Evolutionary conservation across 495 filamentous ascomycete genomes (phyloP).

Genomic region (Penicillium argentinense): DNA sequence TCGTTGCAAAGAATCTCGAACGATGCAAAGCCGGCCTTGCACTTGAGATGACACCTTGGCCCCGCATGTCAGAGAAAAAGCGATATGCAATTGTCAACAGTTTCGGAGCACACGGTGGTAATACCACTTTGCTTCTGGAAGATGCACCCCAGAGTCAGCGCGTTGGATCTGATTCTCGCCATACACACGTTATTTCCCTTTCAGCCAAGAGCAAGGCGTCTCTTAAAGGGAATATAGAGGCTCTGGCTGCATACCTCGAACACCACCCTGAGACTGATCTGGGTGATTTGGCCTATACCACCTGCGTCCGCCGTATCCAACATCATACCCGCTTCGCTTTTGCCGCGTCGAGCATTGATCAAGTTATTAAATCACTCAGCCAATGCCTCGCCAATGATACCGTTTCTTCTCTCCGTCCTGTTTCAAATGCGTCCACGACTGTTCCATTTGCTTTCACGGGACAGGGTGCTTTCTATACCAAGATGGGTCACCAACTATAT

Average conservation of each 20-base stretch:
- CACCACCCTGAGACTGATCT: constrained; percentile 3
- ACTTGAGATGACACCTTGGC: not conserved
- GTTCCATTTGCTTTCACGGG: constrained; percentile 62
- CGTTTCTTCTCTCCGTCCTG: too few relatives aligned
- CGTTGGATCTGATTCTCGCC: constrained; percentile 11
- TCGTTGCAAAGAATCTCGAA: constrained; percentile 22
- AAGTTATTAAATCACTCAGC: too few relatives aligned
- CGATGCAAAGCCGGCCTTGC: constrained; percentile 31
- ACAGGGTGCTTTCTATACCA: constrained; percentile 60
- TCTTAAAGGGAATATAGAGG: constrained; percentile 33
- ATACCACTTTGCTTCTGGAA: constrained; percentile 33
- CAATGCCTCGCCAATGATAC: too few relatives aligned
- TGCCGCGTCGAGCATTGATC: constrained; percentile 4
- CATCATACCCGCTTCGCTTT: constrained; percentile 52
- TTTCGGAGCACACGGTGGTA: constrained; percentile 36
- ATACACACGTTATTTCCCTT: constrained; percentile 16
- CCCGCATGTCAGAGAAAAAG: constrained; percentile 6
- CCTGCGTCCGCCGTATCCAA: constrained; percentile 69
- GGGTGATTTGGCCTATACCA: constrained; percentile 61
- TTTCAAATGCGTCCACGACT: not conserved
- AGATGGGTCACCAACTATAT: constrained; percentile 22
- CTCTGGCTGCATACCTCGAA: constrained; percentile 10
- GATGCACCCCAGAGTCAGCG: constrained; percentile 32
- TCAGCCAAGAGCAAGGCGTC: constrained; percentile 39
- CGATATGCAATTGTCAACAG: constrained; percentile 34